Percentiles rank a stretch among this genome's conserved stretches.
These are phyloP conservation scores for Lichtheimia corymbifera DNA, from an alignment of 371 early-diverging fungal species.

Conservation along the genomic window DNA sequence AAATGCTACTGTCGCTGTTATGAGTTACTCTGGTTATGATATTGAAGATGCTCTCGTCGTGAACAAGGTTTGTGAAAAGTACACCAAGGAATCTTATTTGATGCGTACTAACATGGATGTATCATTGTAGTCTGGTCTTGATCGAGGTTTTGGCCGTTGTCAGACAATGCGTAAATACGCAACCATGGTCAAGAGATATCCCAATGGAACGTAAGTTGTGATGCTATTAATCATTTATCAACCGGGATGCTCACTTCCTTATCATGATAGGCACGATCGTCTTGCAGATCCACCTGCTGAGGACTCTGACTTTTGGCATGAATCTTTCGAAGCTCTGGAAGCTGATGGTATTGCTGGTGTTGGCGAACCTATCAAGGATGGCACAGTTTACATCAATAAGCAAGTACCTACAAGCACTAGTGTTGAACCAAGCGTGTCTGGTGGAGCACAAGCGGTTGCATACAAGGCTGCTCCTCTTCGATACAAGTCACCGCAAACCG, in stretches of 20 bases:
- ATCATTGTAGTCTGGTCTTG: conserved; percentile 76
- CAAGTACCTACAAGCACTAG: conserved; percentile 80
- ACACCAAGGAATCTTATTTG: neutral
- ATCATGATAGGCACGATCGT: conserved; percentile 71
- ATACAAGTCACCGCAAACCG: conserved; percentile 86
- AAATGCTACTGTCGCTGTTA: conserved; percentile 99
- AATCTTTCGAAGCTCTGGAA: conserved; percentile 73
- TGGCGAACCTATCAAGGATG: conserved; percentile 78
- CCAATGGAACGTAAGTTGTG: conserved; percentile 71
- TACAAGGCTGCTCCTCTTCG: conserved; percentile 80
- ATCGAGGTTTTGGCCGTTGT: conserved; percentile 99
- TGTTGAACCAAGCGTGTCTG: conserved; percentile 57
- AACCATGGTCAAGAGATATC: conserved; percentile 78
- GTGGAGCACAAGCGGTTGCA: conserved; percentile 53
- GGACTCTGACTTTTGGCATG: conserved; percentile 47
- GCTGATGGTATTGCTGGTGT: conserved; percentile 90
- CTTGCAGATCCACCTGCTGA: conserved; percentile 75
- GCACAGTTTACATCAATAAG: conserved; percentile 84
- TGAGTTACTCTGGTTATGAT: conserved; percentile 99
- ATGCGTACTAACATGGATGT: neutral
- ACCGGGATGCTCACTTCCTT: neutral
- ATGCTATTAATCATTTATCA: neutral
- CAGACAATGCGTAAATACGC: conserved; percentile 93
- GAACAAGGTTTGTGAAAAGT: conserved; percentile 72
- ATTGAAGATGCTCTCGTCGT: conserved; percentile 99